Conservation (phyloP, 2,329 filamentous ascomycete species). For the Dothistroma pini region DNA sequence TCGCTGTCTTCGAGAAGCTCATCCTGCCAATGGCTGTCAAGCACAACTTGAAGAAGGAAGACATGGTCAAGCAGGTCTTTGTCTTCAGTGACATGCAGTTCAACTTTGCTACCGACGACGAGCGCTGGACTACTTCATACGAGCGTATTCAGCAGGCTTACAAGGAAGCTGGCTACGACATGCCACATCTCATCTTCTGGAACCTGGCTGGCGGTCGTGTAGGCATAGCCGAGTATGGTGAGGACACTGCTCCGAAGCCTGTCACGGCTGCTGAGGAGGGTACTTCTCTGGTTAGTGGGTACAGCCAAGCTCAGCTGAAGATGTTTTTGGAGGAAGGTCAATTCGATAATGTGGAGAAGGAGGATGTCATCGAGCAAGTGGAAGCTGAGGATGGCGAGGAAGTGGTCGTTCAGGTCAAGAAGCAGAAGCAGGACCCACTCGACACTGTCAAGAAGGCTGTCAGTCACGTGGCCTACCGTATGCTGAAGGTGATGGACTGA, state of each 20-base stretch:
- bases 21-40: conserved; percentile 53
- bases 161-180: conserved; percentile 51
- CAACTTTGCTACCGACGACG: conserved; percentile 35
- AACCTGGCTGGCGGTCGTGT: conserved; percentile 49
- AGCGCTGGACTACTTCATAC: conserved; percentile 46
- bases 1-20: conserved; percentile 52
- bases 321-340: conserved; percentile 52
- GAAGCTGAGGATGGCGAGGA: conserved; percentile 28
- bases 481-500: conserved; percentile 56
- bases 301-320: conserved; percentile 57
- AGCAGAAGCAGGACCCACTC: conserved; percentile 42
- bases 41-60: conserved; percentile 50
- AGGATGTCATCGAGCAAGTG: conserved; percentile 34
- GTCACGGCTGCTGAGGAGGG: conserved; percentile 45
- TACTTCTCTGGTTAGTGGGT: conserved; percentile 53
- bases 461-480: conserved; percentile 52
- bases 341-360: conserved; percentile 42
- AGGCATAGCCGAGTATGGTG: conserved; percentile 16
- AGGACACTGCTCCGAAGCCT: conserved; percentile 46
- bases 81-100: conserved; percentile 63
- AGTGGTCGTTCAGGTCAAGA: conserved; percentile 27
- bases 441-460: conserved; percentile 50
- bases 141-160: conserved; percentile 49
- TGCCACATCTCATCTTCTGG: conserved; percentile 61
- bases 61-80: conserved; percentile 61